Base-by-base conservation (phyloP, 495 filamentous ascomycete species). In the Lophiostoma macrostomum region DNA sequence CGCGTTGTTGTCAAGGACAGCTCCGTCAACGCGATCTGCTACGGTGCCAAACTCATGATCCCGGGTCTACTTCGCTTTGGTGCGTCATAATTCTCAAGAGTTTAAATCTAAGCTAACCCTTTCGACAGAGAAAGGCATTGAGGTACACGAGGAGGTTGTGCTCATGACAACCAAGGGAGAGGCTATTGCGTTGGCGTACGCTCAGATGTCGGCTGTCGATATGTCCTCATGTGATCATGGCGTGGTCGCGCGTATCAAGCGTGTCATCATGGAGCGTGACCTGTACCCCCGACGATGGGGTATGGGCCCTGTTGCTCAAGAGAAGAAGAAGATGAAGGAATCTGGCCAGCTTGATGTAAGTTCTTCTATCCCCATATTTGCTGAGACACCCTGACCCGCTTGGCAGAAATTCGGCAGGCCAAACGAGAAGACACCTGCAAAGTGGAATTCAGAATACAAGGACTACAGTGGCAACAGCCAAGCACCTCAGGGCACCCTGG, bases 321-420 rank as follows among this genome's bases (percentile, higher is more conserved):
- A 96, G 74, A 98, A 98, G 83, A 97, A 97, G 84, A 94, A 96
- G 81, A 82, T 98, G 74, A 97, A 96, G 80, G 86, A 87, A n/a
- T 84, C 85, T 58, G 93, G 93, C 68, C 91, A 95, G 75, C 84
- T 98, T 22, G 93, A 98, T 76, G 82, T 85, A 65, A 72, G 82
- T 72, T 14, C 28, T 31, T n/a, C n/a, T n/a, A n/a, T n/a, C 8
- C 41, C 7, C 23, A 11, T 27, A 4, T 49, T 23, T 43, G 29
- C 22, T 59, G n/a, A 38, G 38, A 59, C 64, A 53, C 62, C 48
- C 25, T 44, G 1, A 44, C 50, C 24, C 13, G 16, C 35, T n/a
- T 23, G 2, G 5, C 23, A 66, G 81, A 98, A 98, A 80, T 97
- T 81, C 56, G 93, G 93, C 49, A 81, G 91, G 34, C 69, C 87